These are phyloP conservation scores for Ceratobasidium sp. DNA, from an alignment of 1,284 basidiomycete genomes.

Conservation along the genomic window DNA sequence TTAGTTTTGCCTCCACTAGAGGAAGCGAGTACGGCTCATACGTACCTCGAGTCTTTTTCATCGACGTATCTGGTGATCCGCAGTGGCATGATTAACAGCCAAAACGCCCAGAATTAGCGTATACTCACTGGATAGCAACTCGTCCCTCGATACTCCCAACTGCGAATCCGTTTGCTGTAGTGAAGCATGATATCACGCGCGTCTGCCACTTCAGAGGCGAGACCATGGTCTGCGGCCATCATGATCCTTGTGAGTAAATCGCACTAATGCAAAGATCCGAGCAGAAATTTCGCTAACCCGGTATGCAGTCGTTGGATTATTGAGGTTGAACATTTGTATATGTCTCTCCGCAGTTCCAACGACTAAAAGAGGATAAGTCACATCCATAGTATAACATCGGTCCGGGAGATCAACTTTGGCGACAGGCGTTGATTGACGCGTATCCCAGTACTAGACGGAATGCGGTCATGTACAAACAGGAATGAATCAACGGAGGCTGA, in stretches of 20 bases:
- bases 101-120: slow-evolving; percentile 1
- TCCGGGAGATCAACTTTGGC: slow-evolving; percentile 83
- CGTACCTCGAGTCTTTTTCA: slow-evolving; percentile 72
- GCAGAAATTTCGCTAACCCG: slow-evolving; percentile 60
- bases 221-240: slow-evolving; percentile 63
- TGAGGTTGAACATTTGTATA: slow-evolving; percentile 86
- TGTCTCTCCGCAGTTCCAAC: slow-evolving; percentile 93
- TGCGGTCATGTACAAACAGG: neutral
- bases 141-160: slow-evolving; percentile 94
- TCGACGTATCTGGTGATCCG: slow-evolving; percentile 68
- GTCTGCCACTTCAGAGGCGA: slow-evolving; percentile 96
- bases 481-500: neutral
- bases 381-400: slow-evolving; percentile 86
- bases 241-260: neutral
- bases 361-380: slow-evolving; percentile 84
- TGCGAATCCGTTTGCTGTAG: slow-evolving; percentile 80
- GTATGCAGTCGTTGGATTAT: slow-evolving; percentile 75
- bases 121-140: slow-evolving; percentile 89
- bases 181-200: slow-evolving; percentile 85
- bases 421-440: slow-evolving; percentile 73
- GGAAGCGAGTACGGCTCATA: slow-evolving; percentile 22
- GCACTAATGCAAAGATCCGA: neutral
- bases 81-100: slow-evolving; percentile 43
- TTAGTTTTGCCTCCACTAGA: neutral
- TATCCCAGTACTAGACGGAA: slow-evolving; percentile 82